Evolutionary conservation across 768 basidiomycete genomes (phyloP).

Genomic region (Pisolithus marmoratus): DNA sequence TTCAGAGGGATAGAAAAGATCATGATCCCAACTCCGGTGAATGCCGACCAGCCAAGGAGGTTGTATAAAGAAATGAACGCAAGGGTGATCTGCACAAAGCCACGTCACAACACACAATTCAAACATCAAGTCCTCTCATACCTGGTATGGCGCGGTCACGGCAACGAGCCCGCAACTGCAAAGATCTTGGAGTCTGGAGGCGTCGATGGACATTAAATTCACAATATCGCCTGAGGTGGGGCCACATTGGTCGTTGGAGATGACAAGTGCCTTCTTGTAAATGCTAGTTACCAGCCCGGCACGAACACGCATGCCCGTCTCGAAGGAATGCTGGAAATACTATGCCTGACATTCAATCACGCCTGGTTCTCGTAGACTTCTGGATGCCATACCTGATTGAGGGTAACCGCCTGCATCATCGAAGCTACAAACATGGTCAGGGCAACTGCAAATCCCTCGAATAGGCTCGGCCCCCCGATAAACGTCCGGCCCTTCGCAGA

Average conservation of each 20-base stretch:
- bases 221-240: conserved; percentile 89
- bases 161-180: conserved; percentile 81
- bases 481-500: conserved; percentile 30
- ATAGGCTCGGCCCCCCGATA: conserved; percentile 26
- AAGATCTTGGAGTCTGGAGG: conserved; percentile 72
- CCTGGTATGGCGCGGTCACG: conserved; percentile 83
- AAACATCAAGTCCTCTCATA: conserved; percentile 14
- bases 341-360: conserved; percentile 18
- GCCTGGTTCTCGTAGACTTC: not conserved
- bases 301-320: conserved; percentile 91
- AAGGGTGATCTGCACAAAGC: conserved; percentile 54
- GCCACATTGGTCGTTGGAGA: conserved; percentile 80
- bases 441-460: conserved; percentile 75
- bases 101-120: not conserved
- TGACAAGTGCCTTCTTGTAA: conserved; percentile 79
- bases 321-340: conserved; percentile 83
- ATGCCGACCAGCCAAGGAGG: conserved; percentile 87
- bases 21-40: conserved; percentile 88
- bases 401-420: conserved; percentile 67
- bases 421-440: conserved; percentile 76
- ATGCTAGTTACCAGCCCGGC: conserved; percentile 83
- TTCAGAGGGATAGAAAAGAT: conserved; percentile 74
- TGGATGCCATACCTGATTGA: conserved; percentile 60
- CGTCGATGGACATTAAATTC: conserved; percentile 88
- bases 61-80: conserved; percentile 89